Evolutionary conservation across 148 eudicot species (phyloP).

Genomic region (Rhododendron henanense): DNA sequence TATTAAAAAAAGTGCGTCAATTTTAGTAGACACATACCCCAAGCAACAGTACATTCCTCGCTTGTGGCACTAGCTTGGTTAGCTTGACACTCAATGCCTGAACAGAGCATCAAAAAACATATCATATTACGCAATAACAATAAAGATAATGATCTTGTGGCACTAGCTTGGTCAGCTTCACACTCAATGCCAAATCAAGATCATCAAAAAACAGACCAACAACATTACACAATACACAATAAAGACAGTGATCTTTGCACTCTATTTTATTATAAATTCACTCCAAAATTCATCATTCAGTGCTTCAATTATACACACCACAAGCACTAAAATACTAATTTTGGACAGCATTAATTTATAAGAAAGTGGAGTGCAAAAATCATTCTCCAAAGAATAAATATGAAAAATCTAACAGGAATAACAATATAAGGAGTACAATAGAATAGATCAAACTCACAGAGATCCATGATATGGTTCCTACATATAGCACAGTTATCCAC

Average conservation of each 20-base stretch:
- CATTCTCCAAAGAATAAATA: background rate
- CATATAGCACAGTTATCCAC: constrained; percentile 91
- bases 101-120: constrained; percentile 1
- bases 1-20: background rate
- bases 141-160: constrained; percentile 38
- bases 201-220: background rate
- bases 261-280: background rate
- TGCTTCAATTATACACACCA: background rate
- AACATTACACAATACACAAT: background rate
- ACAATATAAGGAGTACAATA: background rate
- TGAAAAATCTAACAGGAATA: background rate
- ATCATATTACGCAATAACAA: background rate
- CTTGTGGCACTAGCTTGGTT: constrained; percentile 94
- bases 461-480: constrained; percentile 95
- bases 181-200: constrained; percentile 71
- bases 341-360: background rate
- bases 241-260: background rate
- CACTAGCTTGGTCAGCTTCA: constrained; percentile 92
- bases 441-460: constrained; percentile 41
- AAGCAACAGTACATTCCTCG: constrained; percentile 93
- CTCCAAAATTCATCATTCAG: background rate
- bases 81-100: constrained; percentile 96
- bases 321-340: background rate
- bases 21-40: constrained; percentile 54
- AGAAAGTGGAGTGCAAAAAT: background rate